A percentile compares a stretch with the other conserved stretches of the same genome.
Evolutionary conservation across 192 early-diverging fungal species (phyloP).

Genomic region (Backusella luteola): DNA sequence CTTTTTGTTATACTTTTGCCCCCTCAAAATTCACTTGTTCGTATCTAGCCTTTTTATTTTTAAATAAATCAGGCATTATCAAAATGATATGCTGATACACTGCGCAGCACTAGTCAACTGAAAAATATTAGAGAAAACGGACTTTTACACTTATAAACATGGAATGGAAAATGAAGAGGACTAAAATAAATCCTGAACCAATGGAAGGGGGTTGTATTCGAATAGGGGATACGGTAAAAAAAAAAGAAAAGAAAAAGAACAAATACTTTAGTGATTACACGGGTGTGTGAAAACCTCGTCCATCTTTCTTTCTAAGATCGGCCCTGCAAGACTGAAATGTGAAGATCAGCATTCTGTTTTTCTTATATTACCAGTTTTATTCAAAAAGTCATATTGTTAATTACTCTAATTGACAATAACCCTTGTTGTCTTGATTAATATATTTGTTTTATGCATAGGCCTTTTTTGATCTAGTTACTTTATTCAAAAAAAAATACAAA

Average conservation of each 20-base stretch:
- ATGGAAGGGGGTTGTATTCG: not conserved
- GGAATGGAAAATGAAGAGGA: not conserved
- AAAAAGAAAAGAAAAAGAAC: not conserved
- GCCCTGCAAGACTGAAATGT: not conserved
- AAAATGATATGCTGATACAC: not conserved
- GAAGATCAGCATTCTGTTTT: conserved; percentile 11
- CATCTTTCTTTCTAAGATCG: not conserved
- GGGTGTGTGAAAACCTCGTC: not conserved
- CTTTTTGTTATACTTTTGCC: not conserved
- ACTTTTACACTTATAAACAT: not conserved
- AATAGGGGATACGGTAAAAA: not conserved
- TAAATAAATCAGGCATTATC: not conserved
- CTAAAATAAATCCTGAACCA: not conserved
- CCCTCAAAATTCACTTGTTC: conserved; percentile 5
- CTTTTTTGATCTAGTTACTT: conserved; percentile 8
- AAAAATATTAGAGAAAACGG: not conserved
- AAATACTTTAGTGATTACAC: not conserved
- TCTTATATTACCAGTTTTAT: not conserved
- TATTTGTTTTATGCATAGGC: conserved; percentile 1
- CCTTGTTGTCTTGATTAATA: conserved; percentile 13
- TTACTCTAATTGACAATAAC: conserved; percentile 16
- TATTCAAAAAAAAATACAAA: not conserved
- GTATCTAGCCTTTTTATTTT: not conserved
- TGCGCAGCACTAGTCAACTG: conserved; percentile 2
- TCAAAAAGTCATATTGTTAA: conserved; percentile 15